Evolutionary conservation across 2,329 filamentous ascomycete genomes (phyloP).

Genomic region (Emmonsia crescens): DNA sequence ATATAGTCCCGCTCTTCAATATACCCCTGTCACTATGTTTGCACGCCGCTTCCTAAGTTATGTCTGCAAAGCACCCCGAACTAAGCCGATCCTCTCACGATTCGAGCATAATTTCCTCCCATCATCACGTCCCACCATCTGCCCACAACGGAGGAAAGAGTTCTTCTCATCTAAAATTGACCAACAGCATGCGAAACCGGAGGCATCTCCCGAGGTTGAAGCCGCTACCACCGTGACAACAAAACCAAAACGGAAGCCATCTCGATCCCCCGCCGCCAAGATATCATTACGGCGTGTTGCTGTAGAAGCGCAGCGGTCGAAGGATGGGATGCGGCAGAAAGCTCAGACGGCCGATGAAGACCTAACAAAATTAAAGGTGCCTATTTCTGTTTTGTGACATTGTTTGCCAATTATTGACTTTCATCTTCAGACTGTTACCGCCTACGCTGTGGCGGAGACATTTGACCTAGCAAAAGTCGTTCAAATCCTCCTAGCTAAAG

Average conservation of each 20-base stretch:
- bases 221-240: constrained; percentile 14
- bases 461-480: constrained; percentile 51
- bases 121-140: neutral
- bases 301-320: constrained; percentile 64
- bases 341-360: constrained; percentile 29
- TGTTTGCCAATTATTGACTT: neutral
- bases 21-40: constrained; percentile 20
- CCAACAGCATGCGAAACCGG: constrained; percentile 35
- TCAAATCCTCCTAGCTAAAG: constrained; percentile 46
- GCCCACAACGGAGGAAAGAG: neutral
- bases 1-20: neutral
- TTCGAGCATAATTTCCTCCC: neutral
- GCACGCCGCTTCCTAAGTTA: constrained; percentile 22
- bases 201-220: constrained; percentile 12
- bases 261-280: constrained; percentile 47
- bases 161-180: constrained; percentile 58
- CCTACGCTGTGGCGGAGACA: constrained; percentile 57
- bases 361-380: constrained; percentile 28
- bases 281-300: constrained; percentile 75
- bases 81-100: neutral
- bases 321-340: constrained; percentile 41
- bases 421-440: constrained; percentile 42
- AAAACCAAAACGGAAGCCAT: constrained; percentile 38
- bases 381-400: neutral
- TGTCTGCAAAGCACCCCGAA: constrained; percentile 18